Evolutionary conservation across 441 rosid species (phyloP), one percentile per base, ranked within the genome.

Genomic region (California macrophylla): DNA sequence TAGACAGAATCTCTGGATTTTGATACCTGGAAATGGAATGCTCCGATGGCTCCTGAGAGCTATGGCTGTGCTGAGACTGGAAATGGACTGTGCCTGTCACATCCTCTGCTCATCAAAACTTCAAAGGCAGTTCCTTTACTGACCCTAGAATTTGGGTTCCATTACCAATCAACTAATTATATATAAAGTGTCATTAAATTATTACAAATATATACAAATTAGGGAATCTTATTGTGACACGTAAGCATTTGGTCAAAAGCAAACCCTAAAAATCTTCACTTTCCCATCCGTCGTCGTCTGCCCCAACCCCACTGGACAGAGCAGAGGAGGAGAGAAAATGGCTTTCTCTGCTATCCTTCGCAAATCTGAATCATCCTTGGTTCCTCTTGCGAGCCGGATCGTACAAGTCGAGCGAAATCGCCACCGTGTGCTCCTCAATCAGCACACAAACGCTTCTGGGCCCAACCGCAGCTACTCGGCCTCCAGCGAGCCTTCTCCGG

Each of bases 291-390:
- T n/a, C 9, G 47, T 40, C 47, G 2, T 40, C 54, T 4, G 1
- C 10, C 42, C 42, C 42, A 36, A 36, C 10, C 0, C 42, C 2
- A 29, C 32, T 1, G 4, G 12, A 36, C 12, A 36, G 42, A 36
- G 13, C 12, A 36, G 13, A 9, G 13, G 5, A 47, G 6, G 0
- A n/a, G 5, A n/a, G 20, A n/a, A 15, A 47, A 47, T 47, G 54
- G 54, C 54, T 71, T 77, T 83, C 26, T 25, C 79, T 73, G 74
- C 76, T 20, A 69, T 85, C 67, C 66, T 87, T 42, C 92, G 93
- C 62, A 88, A 83, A 69, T 83, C 89, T 34, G 85, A 89, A 6
- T 63, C 79, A 67, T 72, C 72, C 10, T 71, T 84, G 4, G 81
- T 77, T 36, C 81, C 86, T 4, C 64, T 79, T 3, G 85, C 75